These are phyloP conservation scores for Lepiota subincarnata DNA, from an alignment of 768 basidiomycete species.

Conservation along the genomic window DNA sequence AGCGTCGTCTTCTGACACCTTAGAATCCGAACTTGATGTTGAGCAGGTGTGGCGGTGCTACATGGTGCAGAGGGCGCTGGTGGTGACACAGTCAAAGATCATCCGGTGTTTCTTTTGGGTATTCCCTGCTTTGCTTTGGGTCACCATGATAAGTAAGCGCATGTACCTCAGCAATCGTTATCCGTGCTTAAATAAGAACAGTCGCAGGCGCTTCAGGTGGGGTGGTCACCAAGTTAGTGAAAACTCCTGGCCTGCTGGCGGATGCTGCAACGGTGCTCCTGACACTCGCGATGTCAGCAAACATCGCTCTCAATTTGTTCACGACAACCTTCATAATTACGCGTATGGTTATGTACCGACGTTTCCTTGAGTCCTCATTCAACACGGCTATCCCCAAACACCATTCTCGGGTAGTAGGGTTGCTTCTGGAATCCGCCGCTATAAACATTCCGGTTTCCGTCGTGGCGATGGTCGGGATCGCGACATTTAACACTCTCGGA, in stretches of 20 bases:
- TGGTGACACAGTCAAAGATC: neutral
- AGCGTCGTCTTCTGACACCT: neutral
- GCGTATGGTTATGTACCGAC: neutral
- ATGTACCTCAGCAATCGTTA: too few species aligned
- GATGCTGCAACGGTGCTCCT: neutral
- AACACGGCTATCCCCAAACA: neutral
- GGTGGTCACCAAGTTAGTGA: neutral
- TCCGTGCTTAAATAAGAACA: neutral
- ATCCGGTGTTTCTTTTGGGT: neutral
- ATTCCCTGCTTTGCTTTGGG: neutral
- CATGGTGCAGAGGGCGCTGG: conserved; percentile 1
- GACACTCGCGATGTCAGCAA: neutral
- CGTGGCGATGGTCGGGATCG: conserved; percentile 1
- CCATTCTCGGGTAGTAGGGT: neutral
- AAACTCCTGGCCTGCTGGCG: neutral
- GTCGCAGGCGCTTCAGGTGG: neutral
- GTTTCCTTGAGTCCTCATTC: neutral
- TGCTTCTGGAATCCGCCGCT: conserved; percentile 2
- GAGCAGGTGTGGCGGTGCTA: conserved; percentile 6
- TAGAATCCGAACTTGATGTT: neutral
- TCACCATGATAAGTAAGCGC: neutral
- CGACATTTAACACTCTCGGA: neutral
- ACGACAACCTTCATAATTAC: conserved; percentile 1
- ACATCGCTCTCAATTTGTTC: neutral
- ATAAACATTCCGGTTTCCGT: conserved; percentile 1